Percentiles rank a stretch among this genome's conserved stretches.
Evolutionary conservation across 345 rosid genomes (phyloP).

Genomic region (Cardamine resedifolia): DNA sequence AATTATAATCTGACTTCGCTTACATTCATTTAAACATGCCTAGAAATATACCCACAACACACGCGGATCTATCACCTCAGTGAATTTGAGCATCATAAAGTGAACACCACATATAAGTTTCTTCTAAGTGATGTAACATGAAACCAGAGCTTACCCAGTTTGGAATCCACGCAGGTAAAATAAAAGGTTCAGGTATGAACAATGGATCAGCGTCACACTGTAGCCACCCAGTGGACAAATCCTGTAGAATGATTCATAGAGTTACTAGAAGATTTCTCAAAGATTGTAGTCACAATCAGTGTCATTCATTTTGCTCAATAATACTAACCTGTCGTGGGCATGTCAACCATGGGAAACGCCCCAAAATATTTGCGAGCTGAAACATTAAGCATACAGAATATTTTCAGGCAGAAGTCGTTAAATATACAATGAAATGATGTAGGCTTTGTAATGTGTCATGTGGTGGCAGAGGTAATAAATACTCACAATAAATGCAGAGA

Average conservation of each 20-base stretch:
- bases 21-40: background rate
- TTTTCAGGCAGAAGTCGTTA: background rate
- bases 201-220: conserved; percentile 92
- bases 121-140: background rate
- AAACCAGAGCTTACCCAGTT: conserved; percentile 56
- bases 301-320: background rate
- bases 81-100: background rate
- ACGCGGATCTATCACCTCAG: background rate
- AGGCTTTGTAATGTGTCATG: background rate
- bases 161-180: conserved; percentile 64
- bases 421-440: background rate
- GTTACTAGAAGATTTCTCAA: conserved; percentile 13
- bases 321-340: conserved; percentile 91
- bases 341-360: conserved; percentile 90
- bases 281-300: background rate
- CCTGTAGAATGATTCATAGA: conserved; percentile 48
- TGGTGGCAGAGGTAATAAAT: background rate
- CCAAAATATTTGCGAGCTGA: conserved; percentile 92
- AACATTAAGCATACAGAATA: conserved; percentile 30
- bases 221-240: conserved; percentile 92
- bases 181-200: conserved; percentile 69
- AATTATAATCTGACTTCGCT: background rate
- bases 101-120: background rate
- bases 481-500: conserved; percentile 88
- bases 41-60: background rate